These are phyloP conservation scores for Ophiostoma pallidulum DNA, from an alignment of 2,329 filamentous ascomycete genomes.

Conservation along the genomic window DNA sequence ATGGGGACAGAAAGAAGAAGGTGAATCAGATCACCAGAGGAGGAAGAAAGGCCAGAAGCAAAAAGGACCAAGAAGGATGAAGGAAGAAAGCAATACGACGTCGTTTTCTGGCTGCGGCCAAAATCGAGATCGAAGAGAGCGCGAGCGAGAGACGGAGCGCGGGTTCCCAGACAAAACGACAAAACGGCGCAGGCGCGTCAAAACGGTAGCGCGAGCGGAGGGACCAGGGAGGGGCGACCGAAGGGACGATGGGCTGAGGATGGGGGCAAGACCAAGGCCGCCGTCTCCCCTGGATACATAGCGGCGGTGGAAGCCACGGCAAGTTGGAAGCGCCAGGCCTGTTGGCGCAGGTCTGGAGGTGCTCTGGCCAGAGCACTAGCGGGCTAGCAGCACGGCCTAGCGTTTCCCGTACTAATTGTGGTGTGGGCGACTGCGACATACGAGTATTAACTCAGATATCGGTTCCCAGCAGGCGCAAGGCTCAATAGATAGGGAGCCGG, in stretches of 20 bases:
- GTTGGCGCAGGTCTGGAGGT: background rate
- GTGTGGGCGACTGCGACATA: no score
- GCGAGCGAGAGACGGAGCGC: no score
- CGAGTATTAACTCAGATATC: no score
- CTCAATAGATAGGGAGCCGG: background rate
- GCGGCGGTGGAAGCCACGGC: background rate
- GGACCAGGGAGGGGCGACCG: background rate
- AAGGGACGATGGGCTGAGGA: background rate
- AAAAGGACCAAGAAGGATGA: background rate
- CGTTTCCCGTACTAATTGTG: conserved; percentile 1
- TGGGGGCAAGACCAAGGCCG: conserved; percentile 5
- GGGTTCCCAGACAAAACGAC: no score
- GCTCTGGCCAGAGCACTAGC: background rate
- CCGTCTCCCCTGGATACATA: conserved; percentile 2
- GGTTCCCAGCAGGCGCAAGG: background rate
- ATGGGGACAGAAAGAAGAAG: background rate
- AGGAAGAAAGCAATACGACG: no score
- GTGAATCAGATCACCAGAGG: background rate
- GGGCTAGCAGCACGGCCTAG: background rate
- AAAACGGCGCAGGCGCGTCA: no score
- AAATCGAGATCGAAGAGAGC: no score
- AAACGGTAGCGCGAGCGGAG: no score
- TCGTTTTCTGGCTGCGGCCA: no score
- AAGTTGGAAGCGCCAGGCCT: conserved; percentile 7
- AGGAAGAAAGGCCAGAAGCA: background rate